These are phyloP conservation scores for Candida sp. DNA, from an alignment of 1,139 yeast genomes.

Conservation along the genomic window DNA sequence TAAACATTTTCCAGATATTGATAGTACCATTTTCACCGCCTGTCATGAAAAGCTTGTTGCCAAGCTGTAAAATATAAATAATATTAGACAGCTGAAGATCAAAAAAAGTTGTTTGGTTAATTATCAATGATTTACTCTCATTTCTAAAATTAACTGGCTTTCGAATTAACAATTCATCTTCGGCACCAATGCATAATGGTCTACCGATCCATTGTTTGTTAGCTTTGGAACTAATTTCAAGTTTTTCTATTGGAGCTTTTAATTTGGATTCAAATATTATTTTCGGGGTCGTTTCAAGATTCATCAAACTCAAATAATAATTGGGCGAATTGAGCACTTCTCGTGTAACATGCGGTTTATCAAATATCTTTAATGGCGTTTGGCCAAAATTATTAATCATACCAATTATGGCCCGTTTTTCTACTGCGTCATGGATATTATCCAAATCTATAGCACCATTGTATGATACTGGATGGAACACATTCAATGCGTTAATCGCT, in stretches of 20 bases:
- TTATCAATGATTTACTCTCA: slow-evolving; percentile 32
- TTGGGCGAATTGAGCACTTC: slow-evolving; percentile 37
- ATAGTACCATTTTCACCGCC: slow-evolving; percentile 56
- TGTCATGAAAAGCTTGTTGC: slow-evolving; percentile 42
- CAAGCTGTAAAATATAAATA: slow-evolving; percentile 31
- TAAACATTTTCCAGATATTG: slow-evolving; percentile 48
- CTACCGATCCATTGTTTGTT: slow-evolving; percentile 46
- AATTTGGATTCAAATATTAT: slow-evolving; percentile 34
- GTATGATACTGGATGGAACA: slow-evolving; percentile 78
- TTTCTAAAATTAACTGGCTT: slow-evolving; percentile 23
- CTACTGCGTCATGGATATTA: slow-evolving; percentile 65
- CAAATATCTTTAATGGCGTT: slow-evolving; percentile 72
- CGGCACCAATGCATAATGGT: slow-evolving; percentile 33
- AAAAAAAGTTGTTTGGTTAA: slow-evolving; percentile 41
- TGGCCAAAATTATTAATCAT: slow-evolving; percentile 90
- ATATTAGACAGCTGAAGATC: slow-evolving; percentile 37
- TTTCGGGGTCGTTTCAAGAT: slow-evolving; percentile 20
- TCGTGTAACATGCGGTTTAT: slow-evolving; percentile 56
- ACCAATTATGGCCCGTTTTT: slow-evolving; percentile 72
- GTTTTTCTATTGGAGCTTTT: slow-evolving; percentile 30
- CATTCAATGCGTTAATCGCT: slow-evolving; percentile 65
- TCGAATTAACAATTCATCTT: slow-evolving; percentile 38
- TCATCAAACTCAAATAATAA: slow-evolving; percentile 24
- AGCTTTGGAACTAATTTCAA: slow-evolving; percentile 33
- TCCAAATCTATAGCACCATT: slow-evolving; percentile 81